Percentiles rank a stretch among this genome's conserved stretches.
Evolutionary conservation across 2,329 filamentous ascomycete genomes (phyloP).

Genomic region (Aspergillus bombycis): DNA sequence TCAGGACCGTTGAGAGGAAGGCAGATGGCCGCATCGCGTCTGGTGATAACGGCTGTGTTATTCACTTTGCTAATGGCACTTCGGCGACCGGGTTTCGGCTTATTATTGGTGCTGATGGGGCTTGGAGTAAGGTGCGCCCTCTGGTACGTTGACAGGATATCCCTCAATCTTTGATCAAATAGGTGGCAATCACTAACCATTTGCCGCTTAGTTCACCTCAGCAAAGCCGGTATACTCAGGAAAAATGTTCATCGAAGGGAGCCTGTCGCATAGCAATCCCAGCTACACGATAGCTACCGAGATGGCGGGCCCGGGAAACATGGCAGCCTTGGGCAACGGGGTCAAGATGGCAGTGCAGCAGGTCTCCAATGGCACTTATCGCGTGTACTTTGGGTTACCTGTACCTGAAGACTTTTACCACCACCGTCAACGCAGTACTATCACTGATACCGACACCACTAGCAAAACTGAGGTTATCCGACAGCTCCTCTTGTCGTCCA

Average conservation of each 20-base stretch:
- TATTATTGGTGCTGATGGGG: conserved; percentile 54
- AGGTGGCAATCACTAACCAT: neutral
- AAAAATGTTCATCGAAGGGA: conserved; percentile 34
- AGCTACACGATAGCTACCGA: conserved; percentile 27
- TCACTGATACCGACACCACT: neutral
- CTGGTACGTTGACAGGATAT: conserved; percentile 27
- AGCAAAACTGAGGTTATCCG: neutral
- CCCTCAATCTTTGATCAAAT: neutral
- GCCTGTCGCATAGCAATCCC: conserved; percentile 30
- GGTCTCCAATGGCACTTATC: conserved; percentile 23
- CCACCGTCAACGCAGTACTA: neutral
- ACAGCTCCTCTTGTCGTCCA: neutral
- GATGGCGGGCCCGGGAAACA: conserved; percentile 16
- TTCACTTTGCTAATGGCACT: conserved; percentile 35
- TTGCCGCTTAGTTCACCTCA: conserved; percentile 33
- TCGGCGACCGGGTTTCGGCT: conserved; percentile 44
- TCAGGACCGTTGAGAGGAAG: neutral
- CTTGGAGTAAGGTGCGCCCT: conserved; percentile 46
- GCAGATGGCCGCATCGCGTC: neutral
- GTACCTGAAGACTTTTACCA: conserved; percentile 11
- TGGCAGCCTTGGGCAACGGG: conserved; percentile 3
- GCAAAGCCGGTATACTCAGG: conserved; percentile 39
- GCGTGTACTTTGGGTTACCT: conserved; percentile 25
- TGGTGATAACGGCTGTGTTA: neutral
- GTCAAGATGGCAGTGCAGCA: conserved; percentile 23